Evolutionary conservation across 306 rosid species (phyloP).

Genomic region (Vicia faba): DNA sequence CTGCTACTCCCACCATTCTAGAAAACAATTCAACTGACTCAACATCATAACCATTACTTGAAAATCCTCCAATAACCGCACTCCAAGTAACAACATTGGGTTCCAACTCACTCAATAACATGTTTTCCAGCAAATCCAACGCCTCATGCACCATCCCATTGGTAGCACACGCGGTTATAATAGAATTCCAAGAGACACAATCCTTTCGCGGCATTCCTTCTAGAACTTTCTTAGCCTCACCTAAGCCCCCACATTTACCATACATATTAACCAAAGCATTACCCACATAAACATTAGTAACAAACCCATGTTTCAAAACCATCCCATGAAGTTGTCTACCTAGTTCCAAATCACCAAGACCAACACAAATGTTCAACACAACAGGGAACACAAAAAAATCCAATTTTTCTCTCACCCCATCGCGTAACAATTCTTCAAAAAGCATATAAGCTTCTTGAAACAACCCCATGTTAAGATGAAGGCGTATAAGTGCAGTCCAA

Average conservation of each 20-base stretch:
- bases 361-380: not conserved
- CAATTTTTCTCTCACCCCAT: not conserved
- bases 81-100: conserved; percentile 13
- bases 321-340: conserved; percentile 7
- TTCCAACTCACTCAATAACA: conserved; percentile 1
- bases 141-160: conserved; percentile 6
- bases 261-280: conserved; percentile 10
- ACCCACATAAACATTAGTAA: conserved; percentile 11
- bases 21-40: conserved; percentile 50
- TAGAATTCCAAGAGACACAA: conserved; percentile 9
- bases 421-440: not conserved
- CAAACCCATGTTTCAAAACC: conserved; percentile 13
- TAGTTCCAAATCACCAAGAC: not conserved
- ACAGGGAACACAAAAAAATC: not conserved
- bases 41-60: conserved; percentile 56
- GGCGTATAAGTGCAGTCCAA: not conserved
- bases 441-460: not conserved
- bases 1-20: conserved; percentile 48
- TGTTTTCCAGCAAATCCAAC: not conserved
- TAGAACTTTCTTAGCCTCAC: not conserved
- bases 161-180: not conserved
- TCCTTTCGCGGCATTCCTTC: not conserved
- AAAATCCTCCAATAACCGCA: conserved; percentile 60
- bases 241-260: conserved; percentile 12
- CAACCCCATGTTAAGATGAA: conserved; percentile 6